Evolutionary conservation across 352 stramenopile genomes (phyloP).

Genomic region (Phytophthora pistaciae): DNA sequence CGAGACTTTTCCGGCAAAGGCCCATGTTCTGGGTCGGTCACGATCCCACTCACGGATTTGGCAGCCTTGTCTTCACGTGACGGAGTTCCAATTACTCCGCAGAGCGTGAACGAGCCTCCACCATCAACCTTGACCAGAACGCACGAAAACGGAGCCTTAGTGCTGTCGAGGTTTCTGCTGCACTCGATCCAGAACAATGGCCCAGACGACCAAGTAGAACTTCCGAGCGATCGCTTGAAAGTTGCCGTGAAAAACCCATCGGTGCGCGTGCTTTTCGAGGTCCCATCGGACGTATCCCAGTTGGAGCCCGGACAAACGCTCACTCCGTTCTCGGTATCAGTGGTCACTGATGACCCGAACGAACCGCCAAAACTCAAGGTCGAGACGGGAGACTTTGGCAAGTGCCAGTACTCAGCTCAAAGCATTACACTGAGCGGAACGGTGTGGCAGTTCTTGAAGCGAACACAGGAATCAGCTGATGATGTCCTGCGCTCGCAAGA

Average conservation of each 20-base stretch:
- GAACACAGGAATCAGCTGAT: slow-evolving; percentile 38
- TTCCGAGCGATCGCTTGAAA: slow-evolving; percentile 58
- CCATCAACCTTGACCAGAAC: slow-evolving; percentile 32
- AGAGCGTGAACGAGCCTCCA: slow-evolving; percentile 7
- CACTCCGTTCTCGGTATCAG: slow-evolving; percentile 58
- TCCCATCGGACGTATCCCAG: slow-evolving; percentile 50
- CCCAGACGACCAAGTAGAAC: slow-evolving; percentile 7
- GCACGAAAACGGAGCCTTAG: slow-evolving; percentile 66
- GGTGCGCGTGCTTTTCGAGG: slow-evolving; percentile 70
- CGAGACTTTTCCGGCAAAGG: slow-evolving; percentile 72
- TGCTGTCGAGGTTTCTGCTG: slow-evolving; percentile 66
- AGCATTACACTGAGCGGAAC: slow-evolving; percentile 56
- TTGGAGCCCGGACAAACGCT: slow-evolving; percentile 52
- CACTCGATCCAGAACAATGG: slow-evolving; percentile 19
- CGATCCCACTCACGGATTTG: slow-evolving; percentile 68
- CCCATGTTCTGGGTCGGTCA: slow-evolving; percentile 61
- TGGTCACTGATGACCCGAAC: slow-evolving; percentile 52
- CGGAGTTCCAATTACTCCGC: slow-evolving; percentile 16
- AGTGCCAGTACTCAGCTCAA: slow-evolving; percentile 76
- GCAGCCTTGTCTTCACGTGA: slow-evolving; percentile 32
- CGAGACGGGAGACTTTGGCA: slow-evolving; percentile 73
- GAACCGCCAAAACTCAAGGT: slow-evolving; percentile 56
- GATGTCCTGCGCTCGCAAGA: slow-evolving; percentile 1
- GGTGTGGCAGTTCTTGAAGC: slow-evolving; percentile 59
- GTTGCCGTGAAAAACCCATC: slow-evolving; percentile 73